Evolutionary conservation across 1,284 basidiomycete genomes (phyloP), one percentile per base, ranked within the genome.

Genomic region (Naganishia cerealis): DNA sequence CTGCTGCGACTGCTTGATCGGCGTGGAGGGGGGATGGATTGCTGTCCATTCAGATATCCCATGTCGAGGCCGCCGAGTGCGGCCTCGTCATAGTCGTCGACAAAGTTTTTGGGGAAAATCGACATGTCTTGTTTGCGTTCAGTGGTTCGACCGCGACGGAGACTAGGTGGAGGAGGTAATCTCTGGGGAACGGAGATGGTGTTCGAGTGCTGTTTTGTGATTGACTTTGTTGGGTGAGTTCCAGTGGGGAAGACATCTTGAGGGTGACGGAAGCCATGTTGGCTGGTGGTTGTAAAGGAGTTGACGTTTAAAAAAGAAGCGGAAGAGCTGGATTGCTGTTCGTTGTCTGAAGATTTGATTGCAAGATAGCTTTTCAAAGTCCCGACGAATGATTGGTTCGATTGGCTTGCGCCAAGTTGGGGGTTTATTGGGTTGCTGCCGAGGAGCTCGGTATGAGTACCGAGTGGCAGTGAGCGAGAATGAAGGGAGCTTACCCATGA

Each of bases 281-380:
- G 61, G 61, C 61, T 54, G 61, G 61, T 53, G 36, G 58, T 38
- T 15, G 39, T 16, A 13, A 16, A 26, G 12, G 10, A 13, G 38
- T 21, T 63, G 33, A 21, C 10, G 24, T 50, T 9, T n/a, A 24
- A 24, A 21, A 18, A 18, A 54, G 26, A 42, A 21, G 46, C 36
- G 61, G 61, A 63, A 53, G 61, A 63, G 61, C 61, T 46, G 61
- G 61, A 12, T 63, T 63, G 61, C 61, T 63, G 61, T 53, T 53
- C 61, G 50, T 40, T 39, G 61, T 63, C n/a, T 10, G 21, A 21
- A 15, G 38, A n/a, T 38, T 63, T 63, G 57, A 59, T 33, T 59
- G 57, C 57, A 48, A 29, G 38, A 36, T 46, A 48, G 57, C 57
- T 21, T 48, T 59, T 59, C 57, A 59, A 59, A n/a, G 15, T 48